Evolutionary conservation across 768 basidiomycete genomes (phyloP).

Genomic region (Suillus spraguei): DNA sequence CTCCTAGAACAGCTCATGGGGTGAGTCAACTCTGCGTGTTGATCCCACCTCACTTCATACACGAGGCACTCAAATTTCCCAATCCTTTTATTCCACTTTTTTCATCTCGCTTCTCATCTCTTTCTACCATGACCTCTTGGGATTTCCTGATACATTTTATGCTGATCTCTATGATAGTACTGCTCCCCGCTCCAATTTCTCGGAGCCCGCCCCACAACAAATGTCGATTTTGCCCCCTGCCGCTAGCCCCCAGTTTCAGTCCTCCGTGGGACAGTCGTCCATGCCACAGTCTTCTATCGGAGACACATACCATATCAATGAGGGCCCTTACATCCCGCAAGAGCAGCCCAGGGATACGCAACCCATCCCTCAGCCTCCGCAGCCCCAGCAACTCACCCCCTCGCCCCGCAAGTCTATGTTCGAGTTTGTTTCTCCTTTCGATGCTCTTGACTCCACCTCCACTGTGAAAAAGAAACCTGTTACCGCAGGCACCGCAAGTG

Average conservation of each 20-base stretch:
- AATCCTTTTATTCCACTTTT: conserved; percentile 25
- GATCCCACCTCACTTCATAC: conserved; percentile 29
- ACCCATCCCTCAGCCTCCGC: conserved; percentile 32
- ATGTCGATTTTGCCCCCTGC: conserved; percentile 33
- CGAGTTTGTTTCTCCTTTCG: conserved; percentile 83
- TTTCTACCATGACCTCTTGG: conserved; percentile 34
- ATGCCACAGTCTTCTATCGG: neutral
- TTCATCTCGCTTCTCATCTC: conserved; percentile 18
- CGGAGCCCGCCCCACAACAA: conserved; percentile 47
- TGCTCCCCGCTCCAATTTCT: conserved; percentile 51
- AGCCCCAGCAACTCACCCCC: conserved; percentile 46
- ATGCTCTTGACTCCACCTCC: conserved; percentile 58
- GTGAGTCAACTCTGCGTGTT: conserved; percentile 47
- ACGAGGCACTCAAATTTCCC: conserved; percentile 23
- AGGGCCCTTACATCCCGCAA: conserved; percentile 29
- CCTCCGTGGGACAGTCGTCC: conserved; percentile 6
- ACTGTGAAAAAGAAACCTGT: conserved; percentile 72
- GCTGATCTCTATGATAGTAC: conserved; percentile 38
- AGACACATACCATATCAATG: conserved; percentile 43
- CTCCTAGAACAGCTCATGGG: conserved; percentile 84
- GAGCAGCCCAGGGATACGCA: conserved; percentile 30
- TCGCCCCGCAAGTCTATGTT: conserved; percentile 83
- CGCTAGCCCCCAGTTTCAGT: conserved; percentile 52
- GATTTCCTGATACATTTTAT: conserved; percentile 35
- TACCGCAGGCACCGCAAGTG: conserved; percentile 43